Evolutionary conservation across 2,329 filamentous ascomycete species (phyloP), one percentile per base, ranked within the genome.

Genomic region (Claviceps pusilla): DNA sequence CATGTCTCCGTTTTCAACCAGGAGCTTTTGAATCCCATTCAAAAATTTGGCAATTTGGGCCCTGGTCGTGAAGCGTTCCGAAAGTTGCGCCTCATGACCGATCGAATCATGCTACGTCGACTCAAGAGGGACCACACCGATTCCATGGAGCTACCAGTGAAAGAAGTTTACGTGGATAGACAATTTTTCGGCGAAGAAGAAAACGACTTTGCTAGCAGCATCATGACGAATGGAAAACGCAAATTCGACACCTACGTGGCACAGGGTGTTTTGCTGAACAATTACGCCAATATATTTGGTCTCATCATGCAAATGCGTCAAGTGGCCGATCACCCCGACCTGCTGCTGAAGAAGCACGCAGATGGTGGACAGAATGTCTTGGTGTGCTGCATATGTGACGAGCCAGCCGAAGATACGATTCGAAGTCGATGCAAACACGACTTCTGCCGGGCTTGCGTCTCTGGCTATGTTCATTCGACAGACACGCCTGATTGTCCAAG

Each of bases 221-320:
- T 98, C 74, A 98, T 97, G 89, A 88, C 83, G 16, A 95, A 87
- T 65, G 86, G 87, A 7, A 80, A 84, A 56, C 85, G 93, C 57
- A 84, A 89, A 62, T 98, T 97, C 60, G 88, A 97, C 64, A 97
- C 90, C 0, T 98, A 97, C 60, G 93, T 97, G 42, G 86, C 89
- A 19, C 87, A 89, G 59, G 90, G 89, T 72, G 91, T 97, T 24
- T 82, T 98, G 69, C 78, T 98, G 57, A 89, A 97, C 75, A 95
- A 96, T 66, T 97, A 97, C 62, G 93, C 93, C 72, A 98, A 98
- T 67, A 97, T 98, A 59, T 98, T 98, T 63, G 91, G 90, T 65
- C 78, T 98, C 54, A 96, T 98, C 65, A 97, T 97, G 89, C 90
- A 95, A 69, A 97, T 98, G 91, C 86, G 93, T 54, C 93, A 98